Percentiles rank a stretch among this genome's conserved stretches.
These are phyloP conservation scores for Basipetospora chlamydospora DNA, from an alignment of 2,329 filamentous ascomycete genomes.

Conservation along the genomic window DNA sequence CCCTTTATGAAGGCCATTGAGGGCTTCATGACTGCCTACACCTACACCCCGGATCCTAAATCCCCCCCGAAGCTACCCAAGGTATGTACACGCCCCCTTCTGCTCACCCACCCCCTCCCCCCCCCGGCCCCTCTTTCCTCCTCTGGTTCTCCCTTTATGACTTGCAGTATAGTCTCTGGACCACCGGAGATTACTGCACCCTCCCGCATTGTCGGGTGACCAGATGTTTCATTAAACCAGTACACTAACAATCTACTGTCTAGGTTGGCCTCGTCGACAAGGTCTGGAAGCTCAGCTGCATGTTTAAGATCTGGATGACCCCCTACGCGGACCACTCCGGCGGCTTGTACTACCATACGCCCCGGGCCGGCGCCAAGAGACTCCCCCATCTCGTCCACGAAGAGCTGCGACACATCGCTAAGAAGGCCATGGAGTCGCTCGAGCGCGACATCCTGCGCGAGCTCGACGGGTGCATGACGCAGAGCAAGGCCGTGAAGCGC, in stretches of 20 bases:
- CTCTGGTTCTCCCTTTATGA: background rate
- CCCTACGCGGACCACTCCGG: conserved; percentile 25
- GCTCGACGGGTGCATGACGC: conserved; percentile 23
- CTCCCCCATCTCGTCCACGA: conserved; percentile 26
- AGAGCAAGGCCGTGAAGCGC: conserved; percentile 21
- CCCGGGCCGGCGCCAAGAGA: background rate
- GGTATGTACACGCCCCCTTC: conserved; percentile 18
- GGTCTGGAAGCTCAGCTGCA: conserved; percentile 31
- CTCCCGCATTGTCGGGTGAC: too few relatives aligned
- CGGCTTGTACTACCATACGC: conserved; percentile 3
- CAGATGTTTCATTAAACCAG: too few relatives aligned
- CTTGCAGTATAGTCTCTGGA: too few relatives aligned
- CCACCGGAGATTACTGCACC: too few relatives aligned
- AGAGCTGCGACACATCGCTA: conserved; percentile 24
- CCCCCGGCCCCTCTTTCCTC: too few relatives aligned
- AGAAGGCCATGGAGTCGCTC: conserved; percentile 19
- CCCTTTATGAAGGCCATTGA: conserved; percentile 19
- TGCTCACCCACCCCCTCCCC: too few relatives aligned
- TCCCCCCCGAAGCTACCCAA: conserved; percentile 22
- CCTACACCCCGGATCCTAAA: too few relatives aligned
- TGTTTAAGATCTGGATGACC: conserved; percentile 34
- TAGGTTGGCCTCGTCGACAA: conserved; percentile 27
- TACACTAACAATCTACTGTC: conserved; percentile 3
- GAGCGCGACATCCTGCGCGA: conserved; percentile 25
- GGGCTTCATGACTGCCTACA: conserved; percentile 23